Evolutionary conservation across 23 red algal species (phyloP).

Genomic region (Chondrus crispus): DNA sequence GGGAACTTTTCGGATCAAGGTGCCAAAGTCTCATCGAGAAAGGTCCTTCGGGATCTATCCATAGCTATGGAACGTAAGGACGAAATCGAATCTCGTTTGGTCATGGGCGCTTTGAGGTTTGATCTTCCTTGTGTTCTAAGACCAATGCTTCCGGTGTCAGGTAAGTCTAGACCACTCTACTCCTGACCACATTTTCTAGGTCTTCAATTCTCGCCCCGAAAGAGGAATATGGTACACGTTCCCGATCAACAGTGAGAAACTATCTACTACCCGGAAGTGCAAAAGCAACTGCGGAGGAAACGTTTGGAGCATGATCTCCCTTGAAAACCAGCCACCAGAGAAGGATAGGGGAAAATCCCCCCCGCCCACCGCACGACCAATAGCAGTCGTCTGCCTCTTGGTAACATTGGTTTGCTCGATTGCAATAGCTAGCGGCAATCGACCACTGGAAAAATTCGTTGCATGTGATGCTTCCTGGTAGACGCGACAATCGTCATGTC

Average conservation of each 20-base stretch:
- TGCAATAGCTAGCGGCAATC: conserved; percentile 29
- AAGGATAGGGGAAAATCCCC: conserved; percentile 33
- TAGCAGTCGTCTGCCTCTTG: not conserved
- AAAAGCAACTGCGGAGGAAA: conserved; percentile 14
- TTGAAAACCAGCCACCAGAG: conserved; percentile 40
- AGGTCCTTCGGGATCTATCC: conserved; percentile 22
- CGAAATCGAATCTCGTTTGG: conserved; percentile 8
- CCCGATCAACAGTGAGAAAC: conserved; percentile 55
- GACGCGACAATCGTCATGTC: conserved; percentile 61
- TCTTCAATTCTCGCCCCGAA: conserved; percentile 57
- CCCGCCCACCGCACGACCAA: not conserved
- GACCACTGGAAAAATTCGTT: conserved; percentile 34
- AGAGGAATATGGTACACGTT: conserved; percentile 52
- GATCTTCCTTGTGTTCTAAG: not conserved
- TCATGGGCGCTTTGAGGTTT: not conserved
- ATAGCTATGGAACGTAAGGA: conserved; percentile 40
- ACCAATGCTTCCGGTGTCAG: not conserved
- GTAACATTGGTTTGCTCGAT: not conserved
- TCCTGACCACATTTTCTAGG: conserved; percentile 63
- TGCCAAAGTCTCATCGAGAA: conserved; percentile 25
- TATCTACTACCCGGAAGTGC: conserved; percentile 41
- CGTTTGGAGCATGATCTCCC: not conserved
- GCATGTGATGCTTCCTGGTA: conserved; percentile 21
- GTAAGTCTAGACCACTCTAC: conserved; percentile 40
- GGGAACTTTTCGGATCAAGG: conserved; percentile 30